Conservation (phyloP, 2,329 filamentous ascomycete genomes). For the Colletotrichum chrysophilum region DNA sequence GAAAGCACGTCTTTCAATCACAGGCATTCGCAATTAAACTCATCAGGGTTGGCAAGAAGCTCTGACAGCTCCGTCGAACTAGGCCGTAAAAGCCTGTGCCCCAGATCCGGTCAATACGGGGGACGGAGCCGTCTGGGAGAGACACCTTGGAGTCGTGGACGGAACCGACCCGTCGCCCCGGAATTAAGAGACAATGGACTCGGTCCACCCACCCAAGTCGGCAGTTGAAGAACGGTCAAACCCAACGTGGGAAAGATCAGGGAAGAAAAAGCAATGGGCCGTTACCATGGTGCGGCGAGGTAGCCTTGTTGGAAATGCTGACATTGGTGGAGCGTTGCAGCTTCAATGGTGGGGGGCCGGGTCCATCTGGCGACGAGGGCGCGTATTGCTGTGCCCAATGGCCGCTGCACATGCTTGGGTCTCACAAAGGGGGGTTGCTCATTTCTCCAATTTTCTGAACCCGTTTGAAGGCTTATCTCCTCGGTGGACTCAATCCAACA, state of each 20-base stretch:
- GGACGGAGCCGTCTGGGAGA: background rate
- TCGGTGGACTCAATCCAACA: background rate
- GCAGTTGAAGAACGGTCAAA: background rate
- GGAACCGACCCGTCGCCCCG: background rate
- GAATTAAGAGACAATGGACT: background rate
- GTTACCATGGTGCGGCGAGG: background rate
- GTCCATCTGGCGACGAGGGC: background rate
- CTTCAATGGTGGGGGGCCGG: background rate
- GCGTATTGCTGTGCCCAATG: background rate
- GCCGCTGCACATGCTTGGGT: background rate
- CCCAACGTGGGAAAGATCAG: background rate
- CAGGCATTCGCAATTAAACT: background rate
- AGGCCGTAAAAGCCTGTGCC: background rate
- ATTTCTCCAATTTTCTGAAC: background rate
- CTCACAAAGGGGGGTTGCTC: background rate
- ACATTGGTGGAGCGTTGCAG: background rate
- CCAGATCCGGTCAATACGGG: background rate
- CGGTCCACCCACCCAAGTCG: background rate
- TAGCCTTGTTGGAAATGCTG: background rate
- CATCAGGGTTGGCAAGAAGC: background rate
- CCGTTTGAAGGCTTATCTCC: background rate
- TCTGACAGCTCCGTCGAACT: background rate
- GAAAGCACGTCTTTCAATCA: background rate
- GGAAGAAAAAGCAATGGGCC: background rate
- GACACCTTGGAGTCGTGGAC: background rate